phyloP scores from a whole-genome alignment of 2,329 filamentous ascomycete genomes.

The Fusarium sp. region DNA sequence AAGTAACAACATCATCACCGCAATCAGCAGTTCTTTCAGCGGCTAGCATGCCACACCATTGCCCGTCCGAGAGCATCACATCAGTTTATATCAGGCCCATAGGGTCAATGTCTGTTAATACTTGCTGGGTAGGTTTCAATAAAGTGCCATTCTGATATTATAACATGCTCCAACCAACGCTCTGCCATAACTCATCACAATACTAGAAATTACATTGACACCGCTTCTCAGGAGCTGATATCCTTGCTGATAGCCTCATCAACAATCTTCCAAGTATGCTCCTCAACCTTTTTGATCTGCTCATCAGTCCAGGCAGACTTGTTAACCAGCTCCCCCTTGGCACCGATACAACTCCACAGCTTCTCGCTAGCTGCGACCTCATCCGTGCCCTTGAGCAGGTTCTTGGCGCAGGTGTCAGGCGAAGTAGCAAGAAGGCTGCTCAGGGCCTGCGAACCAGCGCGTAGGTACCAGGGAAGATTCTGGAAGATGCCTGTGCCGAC shows the following conservation, averaged over 20 bases:
- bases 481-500: constrained; percentile 54
- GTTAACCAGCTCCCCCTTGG: constrained; percentile 48
- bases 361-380: constrained; percentile 23
- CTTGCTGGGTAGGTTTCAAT: too few relatives aligned
- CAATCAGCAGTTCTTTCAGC: too few relatives aligned
- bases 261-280: constrained; percentile 52
- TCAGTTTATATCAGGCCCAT: too few relatives aligned
- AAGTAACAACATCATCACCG: too few relatives aligned
- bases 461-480: constrained; percentile 53
- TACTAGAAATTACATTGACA: too few relatives aligned
- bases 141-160: too few relatives aligned
- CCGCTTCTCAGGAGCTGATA: too few relatives aligned
- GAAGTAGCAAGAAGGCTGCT: constrained; percentile 41
- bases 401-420: constrained; percentile 49
- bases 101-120: too few relatives aligned
- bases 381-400: constrained; percentile 45
- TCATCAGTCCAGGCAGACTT: constrained; percentile 51
- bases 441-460: constrained; percentile 27
- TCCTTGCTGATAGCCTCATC: constrained; percentile 37
- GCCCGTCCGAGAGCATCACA: too few relatives aligned
- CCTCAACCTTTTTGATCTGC: constrained; percentile 47
- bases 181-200: too few relatives aligned
- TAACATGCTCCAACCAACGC: too few relatives aligned
- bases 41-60: too few relatives aligned
- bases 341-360: constrained; percentile 50